phyloP scores from a whole-genome alignment of 768 basidiomycete species.

The Floccularia luteovirens region DNA sequence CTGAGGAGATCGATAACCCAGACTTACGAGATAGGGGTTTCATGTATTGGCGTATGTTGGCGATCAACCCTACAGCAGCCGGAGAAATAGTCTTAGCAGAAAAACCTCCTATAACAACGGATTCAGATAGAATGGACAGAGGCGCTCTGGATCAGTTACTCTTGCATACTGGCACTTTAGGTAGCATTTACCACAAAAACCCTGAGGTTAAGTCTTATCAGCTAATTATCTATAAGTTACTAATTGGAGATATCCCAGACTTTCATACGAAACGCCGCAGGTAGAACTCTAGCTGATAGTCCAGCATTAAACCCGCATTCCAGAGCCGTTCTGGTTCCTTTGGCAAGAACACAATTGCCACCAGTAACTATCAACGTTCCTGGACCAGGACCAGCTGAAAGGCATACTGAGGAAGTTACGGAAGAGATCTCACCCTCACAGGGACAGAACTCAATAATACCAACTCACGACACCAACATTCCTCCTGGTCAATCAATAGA shows the following conservation, averaged over 20 bases:
- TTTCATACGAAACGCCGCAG: constrained; percentile 86
- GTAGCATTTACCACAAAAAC: constrained; percentile 97
- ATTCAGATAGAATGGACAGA: constrained; percentile 96
- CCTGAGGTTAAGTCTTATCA: constrained; percentile 57
- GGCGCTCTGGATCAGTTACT: constrained; percentile 92
- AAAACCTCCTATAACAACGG: constrained; percentile 96
- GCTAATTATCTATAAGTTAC: background rate
- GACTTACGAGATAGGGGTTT: constrained; percentile 96
- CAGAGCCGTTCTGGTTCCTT: constrained; percentile 58
- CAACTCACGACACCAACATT: too few relatives aligned
- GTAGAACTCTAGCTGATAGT: constrained; percentile 78
- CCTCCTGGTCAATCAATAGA: constrained; percentile 6
- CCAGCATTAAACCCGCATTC: constrained; percentile 86
- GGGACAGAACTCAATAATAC: too few relatives aligned
- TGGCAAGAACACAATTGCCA: constrained; percentile 45
- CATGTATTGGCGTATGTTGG: constrained; percentile 99
- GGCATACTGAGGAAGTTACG: too few relatives aligned
- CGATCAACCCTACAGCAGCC: constrained; percentile 84
- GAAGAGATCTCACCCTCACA: too few relatives aligned
- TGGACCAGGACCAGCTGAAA: constrained; percentile 60
- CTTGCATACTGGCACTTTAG: constrained; percentile 87
- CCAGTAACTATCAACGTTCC: constrained; percentile 37
- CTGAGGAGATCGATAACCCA: constrained; percentile 97
- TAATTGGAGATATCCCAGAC: constrained; percentile 40
- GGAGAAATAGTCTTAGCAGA: constrained; percentile 87